Evolutionary conservation across 176 grass and related monocot species (phyloP).

Genomic region (Tillandsia leiboldiana): DNA sequence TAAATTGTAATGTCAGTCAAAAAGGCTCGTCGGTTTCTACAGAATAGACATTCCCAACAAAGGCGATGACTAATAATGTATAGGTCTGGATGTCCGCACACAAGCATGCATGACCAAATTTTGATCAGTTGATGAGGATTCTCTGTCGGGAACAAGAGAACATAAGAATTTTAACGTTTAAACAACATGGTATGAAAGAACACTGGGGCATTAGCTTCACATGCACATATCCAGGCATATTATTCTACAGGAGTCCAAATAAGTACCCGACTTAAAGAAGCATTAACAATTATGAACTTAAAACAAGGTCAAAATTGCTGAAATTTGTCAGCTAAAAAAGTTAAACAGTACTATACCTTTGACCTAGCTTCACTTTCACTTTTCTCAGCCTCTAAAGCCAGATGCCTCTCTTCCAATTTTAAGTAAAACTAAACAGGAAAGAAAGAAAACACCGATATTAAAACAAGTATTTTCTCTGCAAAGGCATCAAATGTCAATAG

Average conservation of each 20-base stretch:
- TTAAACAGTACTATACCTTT: constrained; percentile 36
- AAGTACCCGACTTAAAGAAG: not conserved
- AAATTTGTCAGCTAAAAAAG: not conserved
- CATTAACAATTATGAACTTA: not conserved
- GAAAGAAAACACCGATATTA: not conserved
- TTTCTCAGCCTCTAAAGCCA: constrained; percentile 79
- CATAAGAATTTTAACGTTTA: not conserved
- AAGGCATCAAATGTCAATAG: constrained; percentile 5
- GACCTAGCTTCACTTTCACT: constrained; percentile 55
- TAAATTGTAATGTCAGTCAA: not conserved
- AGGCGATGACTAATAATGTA: not conserved
- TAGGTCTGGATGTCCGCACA: too few species aligned
- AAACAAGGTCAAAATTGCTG: not conserved
- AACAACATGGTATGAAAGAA: not conserved
- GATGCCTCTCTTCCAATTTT: constrained; percentile 94
- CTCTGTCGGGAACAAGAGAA: too few species aligned
- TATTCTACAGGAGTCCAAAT: not conserved
- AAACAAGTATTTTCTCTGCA: not conserved
- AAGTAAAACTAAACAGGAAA: constrained; percentile 54
- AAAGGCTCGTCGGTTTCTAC: not conserved
- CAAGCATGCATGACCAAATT: too few species aligned
- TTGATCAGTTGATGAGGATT: too few species aligned
- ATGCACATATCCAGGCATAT: not conserved
- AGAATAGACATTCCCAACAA: not conserved
- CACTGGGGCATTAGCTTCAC: not conserved